Evolutionary conservation across 2,329 filamentous ascomycete species (phyloP).

Genomic region (Diplodia mutila): DNA sequence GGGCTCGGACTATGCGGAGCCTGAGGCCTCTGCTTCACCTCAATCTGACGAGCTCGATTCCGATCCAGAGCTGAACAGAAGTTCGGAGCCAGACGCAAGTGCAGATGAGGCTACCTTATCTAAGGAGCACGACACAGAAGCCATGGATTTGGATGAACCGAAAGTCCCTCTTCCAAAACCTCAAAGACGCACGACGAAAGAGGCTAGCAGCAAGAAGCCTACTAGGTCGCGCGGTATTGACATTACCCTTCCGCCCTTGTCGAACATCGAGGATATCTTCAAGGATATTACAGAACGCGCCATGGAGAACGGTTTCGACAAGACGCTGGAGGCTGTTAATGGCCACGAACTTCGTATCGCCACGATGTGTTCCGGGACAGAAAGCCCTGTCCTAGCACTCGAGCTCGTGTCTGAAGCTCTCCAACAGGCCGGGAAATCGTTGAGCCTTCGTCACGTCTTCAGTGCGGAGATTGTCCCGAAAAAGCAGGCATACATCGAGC

Average conservation of each 20-base stretch:
- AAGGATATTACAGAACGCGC: constrained; percentile 50
- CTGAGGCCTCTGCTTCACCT: too few species aligned
- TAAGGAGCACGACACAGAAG: too few species aligned
- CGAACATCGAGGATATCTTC: constrained; percentile 55
- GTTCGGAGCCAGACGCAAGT: not conserved
- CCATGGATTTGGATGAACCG: not conserved
- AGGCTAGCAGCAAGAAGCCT: not conserved
- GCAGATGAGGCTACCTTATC: not conserved
- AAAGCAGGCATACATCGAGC: constrained; percentile 54
- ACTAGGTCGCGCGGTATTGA: constrained; percentile 32
- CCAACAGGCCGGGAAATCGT: constrained; percentile 25
- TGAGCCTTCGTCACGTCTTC: constrained; percentile 46
- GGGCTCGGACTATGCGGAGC: not conserved
- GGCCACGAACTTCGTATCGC: constrained; percentile 57
- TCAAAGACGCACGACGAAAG: not conserved
- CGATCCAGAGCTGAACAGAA: not conserved
- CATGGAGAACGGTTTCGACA: constrained; percentile 36
- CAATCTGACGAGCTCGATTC: not conserved
- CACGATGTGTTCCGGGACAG: constrained; percentile 80
- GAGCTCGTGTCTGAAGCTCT: constrained; percentile 54
- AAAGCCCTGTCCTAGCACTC: constrained; percentile 71
- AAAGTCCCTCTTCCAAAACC: not conserved
- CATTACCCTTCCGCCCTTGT: constrained; percentile 50
- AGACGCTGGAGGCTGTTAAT: constrained; percentile 42
- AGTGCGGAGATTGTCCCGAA: constrained; percentile 52